These are phyloP conservation scores for Parietaria judaica DNA, from an alignment of 306 rosid species.

Conservation along the genomic window DNA sequence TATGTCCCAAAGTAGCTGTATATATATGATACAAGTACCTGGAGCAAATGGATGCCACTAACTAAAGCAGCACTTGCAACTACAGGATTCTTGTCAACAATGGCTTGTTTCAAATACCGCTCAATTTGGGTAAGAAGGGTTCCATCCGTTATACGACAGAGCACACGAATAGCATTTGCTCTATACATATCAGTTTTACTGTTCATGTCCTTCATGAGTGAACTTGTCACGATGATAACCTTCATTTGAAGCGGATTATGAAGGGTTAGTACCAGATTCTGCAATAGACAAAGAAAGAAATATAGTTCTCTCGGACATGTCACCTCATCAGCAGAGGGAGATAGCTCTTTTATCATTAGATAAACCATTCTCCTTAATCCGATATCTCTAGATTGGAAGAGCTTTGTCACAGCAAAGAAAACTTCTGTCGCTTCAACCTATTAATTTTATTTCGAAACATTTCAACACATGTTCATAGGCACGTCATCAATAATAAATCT, in stretches of 20 bases:
- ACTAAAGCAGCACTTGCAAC: constrained; percentile 98
- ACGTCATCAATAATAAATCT: constrained; percentile 10
- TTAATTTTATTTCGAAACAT: constrained; percentile 19
- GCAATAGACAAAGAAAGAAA: constrained; percentile 19
- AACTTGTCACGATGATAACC: constrained; percentile 97
- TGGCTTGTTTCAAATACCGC: constrained; percentile 94
- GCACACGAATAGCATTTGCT: constrained; percentile 98
- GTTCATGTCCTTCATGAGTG: constrained; percentile 99
- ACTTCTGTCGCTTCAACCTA: constrained; percentile 97
- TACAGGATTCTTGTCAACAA: constrained; percentile 96
- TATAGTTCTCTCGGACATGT: constrained; percentile 7
- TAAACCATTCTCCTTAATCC: constrained; percentile 99
- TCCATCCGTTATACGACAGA: constrained; percentile 93
- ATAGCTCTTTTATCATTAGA: constrained; percentile 85
- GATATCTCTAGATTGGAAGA: constrained; percentile 89
- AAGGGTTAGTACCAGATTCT: constrained; percentile 27
- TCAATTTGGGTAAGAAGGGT: constrained; percentile 96
- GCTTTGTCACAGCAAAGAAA: constrained; percentile 93
- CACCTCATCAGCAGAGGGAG: constrained; percentile 98
- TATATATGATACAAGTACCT: constrained; percentile 38
- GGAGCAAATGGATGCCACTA: constrained; percentile 95
- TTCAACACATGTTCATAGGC: background rate
- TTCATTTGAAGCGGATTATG: constrained; percentile 15
- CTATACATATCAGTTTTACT: constrained; percentile 97
- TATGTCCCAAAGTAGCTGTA: background rate